These are phyloP conservation scores for Hura crepitans DNA, from an alignment of 441 rosid genomes.

Conservation along the genomic window DNA sequence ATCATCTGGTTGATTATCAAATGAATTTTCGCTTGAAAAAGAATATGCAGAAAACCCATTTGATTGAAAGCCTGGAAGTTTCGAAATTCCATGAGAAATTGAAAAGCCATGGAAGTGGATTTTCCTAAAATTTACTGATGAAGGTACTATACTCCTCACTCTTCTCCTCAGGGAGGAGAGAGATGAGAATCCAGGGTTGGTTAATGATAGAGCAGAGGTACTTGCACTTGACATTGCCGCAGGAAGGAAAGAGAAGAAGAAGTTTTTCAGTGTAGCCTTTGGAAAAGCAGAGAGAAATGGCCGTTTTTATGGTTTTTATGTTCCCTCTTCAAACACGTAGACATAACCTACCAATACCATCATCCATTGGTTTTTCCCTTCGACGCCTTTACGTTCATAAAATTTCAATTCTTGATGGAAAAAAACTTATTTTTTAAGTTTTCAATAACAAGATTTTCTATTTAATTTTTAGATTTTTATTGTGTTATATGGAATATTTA, in stretches of 20 bases:
- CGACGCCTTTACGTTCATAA: too few relatives aligned
- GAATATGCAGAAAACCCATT: conserved; percentile 25
- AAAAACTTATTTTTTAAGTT: too few relatives aligned
- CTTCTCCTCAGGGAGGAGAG: conserved; percentile 17
- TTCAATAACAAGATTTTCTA: too few relatives aligned
- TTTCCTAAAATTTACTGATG: conserved; percentile 12
- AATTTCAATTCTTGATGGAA: too few relatives aligned
- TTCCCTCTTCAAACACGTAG: conserved; percentile 19
- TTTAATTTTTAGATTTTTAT: too few relatives aligned
- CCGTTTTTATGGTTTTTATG: neutral
- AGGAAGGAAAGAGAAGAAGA: neutral
- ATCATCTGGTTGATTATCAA: conserved; percentile 15
- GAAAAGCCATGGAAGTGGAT: conserved; percentile 22
- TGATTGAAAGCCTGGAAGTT: conserved; percentile 22
- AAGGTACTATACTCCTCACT: conserved; percentile 9
- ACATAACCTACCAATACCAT: too few relatives aligned
- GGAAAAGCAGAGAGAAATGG: neutral
- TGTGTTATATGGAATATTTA: too few relatives aligned
- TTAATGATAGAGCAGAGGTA: conserved; percentile 28
- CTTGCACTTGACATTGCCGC: conserved; percentile 33
- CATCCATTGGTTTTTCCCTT: too few relatives aligned
- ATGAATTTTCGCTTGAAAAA: conserved; percentile 21
- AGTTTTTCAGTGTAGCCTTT: too few relatives aligned
- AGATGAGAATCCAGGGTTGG: conserved; percentile 26
- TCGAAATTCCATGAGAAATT: conserved; percentile 15